A percentile compares a stretch with the other conserved stretches of the same genome.
These are phyloP conservation scores for Margaritispora aquatica DNA, from an alignment of 495 filamentous ascomycete genomes.

Conservation along the genomic window DNA sequence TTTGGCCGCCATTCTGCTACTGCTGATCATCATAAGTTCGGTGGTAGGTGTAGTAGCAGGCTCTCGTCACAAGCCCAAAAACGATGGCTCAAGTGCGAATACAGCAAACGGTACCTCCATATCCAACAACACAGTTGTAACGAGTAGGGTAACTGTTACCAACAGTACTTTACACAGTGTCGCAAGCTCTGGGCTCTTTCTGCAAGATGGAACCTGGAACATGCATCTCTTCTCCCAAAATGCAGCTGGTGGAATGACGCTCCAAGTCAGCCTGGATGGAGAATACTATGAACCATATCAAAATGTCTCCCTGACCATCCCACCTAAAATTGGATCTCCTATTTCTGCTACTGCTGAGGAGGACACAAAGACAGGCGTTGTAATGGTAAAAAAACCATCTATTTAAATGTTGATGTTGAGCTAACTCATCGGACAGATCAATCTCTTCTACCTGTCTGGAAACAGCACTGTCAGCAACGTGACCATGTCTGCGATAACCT, in stretches of 20 bases:
- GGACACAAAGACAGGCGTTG: not conserved
- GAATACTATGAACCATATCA: not conserved
- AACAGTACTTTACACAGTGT: constrained; percentile 3
- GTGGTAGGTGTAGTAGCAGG: not conserved
- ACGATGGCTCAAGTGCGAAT: not conserved
- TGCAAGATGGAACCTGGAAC: constrained; percentile 10
- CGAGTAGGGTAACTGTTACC: not conserved
- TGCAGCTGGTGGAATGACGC: constrained; percentile 5
- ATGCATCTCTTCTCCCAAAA: constrained; percentile 14
- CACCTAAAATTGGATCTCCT: constrained; percentile 9
- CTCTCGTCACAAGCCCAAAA: not conserved
- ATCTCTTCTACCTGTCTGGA: constrained; percentile 13
- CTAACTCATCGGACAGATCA: constrained; percentile 3
- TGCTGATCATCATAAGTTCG: not conserved
- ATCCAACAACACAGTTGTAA: too few relatives aligned
- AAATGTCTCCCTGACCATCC: constrained; percentile 1
- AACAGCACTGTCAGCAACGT: constrained; percentile 2
- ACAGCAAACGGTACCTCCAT: too few relatives aligned
- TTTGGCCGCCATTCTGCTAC: not conserved
- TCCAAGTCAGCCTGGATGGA: constrained; percentile 9
- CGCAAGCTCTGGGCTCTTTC: constrained; percentile 13
- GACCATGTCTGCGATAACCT: constrained; percentile 10
- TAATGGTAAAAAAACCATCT: not conserved
- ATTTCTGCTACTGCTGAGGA: constrained; percentile 8
- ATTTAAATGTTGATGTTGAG: not conserved